phyloP scores from a whole-genome alignment of 768 basidiomycete species.

The Suillus lakei region DNA sequence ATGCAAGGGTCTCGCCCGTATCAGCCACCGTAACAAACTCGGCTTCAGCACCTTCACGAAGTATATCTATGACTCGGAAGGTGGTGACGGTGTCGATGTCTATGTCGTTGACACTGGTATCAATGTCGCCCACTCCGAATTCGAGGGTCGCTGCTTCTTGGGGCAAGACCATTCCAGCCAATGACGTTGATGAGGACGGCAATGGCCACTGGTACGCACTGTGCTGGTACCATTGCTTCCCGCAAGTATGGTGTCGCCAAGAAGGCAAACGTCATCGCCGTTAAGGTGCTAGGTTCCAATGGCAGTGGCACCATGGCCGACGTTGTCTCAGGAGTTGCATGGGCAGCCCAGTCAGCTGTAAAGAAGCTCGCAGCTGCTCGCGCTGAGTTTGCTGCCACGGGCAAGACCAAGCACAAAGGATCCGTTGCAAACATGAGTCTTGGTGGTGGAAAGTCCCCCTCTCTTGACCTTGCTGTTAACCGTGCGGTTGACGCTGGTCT shows the following conservation, averaged over 20 bases:
- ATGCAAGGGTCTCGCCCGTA: slow-evolving; percentile 87
- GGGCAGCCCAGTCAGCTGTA: slow-evolving; percentile 63
- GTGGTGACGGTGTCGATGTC: slow-evolving; percentile 94
- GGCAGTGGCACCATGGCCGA: slow-evolving; percentile 96
- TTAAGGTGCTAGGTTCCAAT: slow-evolving; percentile 93
- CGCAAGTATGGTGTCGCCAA: slow-evolving; percentile 95
- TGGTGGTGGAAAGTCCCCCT: slow-evolving; percentile 89
- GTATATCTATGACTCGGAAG: slow-evolving; percentile 72
- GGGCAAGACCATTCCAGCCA: slow-evolving; percentile 90
- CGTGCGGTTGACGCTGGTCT: slow-evolving; percentile 81
- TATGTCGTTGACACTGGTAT: slow-evolving; percentile 91
- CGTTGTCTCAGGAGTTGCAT: slow-evolving; percentile 87
- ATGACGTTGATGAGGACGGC: slow-evolving; percentile 86
- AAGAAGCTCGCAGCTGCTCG: slow-evolving; percentile 63
- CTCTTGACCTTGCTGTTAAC: slow-evolving; percentile 87
- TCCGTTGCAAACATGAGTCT: slow-evolving; percentile 98
- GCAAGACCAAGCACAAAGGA: slow-evolving; percentile 87
- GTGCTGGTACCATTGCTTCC: slow-evolving; percentile 96
- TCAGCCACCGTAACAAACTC: slow-evolving; percentile 84
- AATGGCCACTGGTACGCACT: slow-evolving; percentile 97
- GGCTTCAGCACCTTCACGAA: slow-evolving; percentile 81
- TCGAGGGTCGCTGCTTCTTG: slow-evolving; percentile 88
- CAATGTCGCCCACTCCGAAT: slow-evolving; percentile 83
- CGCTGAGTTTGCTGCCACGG: slow-evolving; percentile 70
- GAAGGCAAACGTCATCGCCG: slow-evolving; percentile 85